Base-by-base conservation (phyloP, 2,329 filamentous ascomycete species). In the Paracoccidioides brasiliensis region DNA sequence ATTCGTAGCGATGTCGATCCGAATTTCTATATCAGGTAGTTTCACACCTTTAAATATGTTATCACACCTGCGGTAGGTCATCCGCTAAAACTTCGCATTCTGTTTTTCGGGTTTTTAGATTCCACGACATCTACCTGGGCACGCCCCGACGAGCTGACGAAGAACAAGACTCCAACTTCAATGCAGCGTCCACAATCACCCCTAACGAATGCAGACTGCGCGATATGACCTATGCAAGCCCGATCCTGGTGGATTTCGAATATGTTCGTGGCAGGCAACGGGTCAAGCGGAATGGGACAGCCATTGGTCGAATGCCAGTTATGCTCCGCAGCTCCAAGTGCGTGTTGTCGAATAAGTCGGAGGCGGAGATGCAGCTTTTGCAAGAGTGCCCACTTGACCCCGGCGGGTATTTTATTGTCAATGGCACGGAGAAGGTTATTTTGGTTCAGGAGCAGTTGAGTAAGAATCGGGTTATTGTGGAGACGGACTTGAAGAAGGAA, bases 391-490 rank as follows among this genome's bases (percentile, higher is more conserved):
- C 93, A 12, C 77, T 98, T 43, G 93, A 98, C 67, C 93, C 94
- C 0, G 93, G 93, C 60, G 93, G 93, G 53, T 98, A 98, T 70
- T 98, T 98, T 66, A 93, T 98, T 65, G 90, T 97, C 62, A 89
- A 91, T 64, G 93, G 93, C 49, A 96, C 94, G 22, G 93, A 98
- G 70, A 98, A 98, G 76, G 93, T 98, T 63, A 98, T 98, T 66
- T 76, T 98, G 45, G 94, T 98, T 12, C 93, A 98, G 71, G 94
- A 98, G 68, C 93, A 98, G 73, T 76, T 98, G 67, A 98, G 93
- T 79, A 98, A 98, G 80, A 98, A 98, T 72, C 84, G 93, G 75
- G 88, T 98, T 65, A 96, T 98, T 68, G 91, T 98, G 14, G 94
- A 98, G 72, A 85, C 88, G 55, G 88, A 91, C 64, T 80, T 85